Conservation (phyloP, 345 rosid genomes). For the Brassica rapa region DNA sequence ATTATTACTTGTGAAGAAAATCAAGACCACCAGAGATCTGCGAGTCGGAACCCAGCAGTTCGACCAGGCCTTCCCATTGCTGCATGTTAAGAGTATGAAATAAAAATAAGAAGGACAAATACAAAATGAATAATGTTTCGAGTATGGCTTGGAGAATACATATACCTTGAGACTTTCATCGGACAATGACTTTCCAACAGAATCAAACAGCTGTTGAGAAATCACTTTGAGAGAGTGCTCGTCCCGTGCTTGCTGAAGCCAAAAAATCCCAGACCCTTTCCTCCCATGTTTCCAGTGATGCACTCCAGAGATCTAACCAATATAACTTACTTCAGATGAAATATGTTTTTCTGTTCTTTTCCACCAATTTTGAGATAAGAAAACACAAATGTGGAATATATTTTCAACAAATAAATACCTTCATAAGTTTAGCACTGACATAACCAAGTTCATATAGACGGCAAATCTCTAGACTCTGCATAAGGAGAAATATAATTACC, state of each 20-base stretch:
- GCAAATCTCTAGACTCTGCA: constrained; percentile 89
- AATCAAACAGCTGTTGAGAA: constrained; percentile 83
- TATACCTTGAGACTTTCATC: constrained; percentile 88
- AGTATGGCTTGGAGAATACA: constrained; percentile 5
- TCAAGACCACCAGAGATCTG: constrained; percentile 84
- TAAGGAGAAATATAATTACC: constrained; percentile 21
- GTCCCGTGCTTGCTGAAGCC: constrained; percentile 93
- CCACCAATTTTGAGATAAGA: constrained; percentile 2
- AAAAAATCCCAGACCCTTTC: constrained; percentile 81
- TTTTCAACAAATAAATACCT: constrained; percentile 48
- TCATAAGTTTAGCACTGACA: constrained; percentile 75
- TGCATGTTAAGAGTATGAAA: constrained; percentile 39
- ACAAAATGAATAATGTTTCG: background rate
- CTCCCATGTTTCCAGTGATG: constrained; percentile 96
- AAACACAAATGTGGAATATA: background rate
- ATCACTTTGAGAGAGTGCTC: constrained; percentile 72
- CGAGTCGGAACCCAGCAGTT: constrained; percentile 80
- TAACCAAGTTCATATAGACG: constrained; percentile 73
- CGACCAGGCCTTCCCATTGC: constrained; percentile 98
- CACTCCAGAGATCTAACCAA: constrained; percentile 76
- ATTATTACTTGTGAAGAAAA: constrained; percentile 80
- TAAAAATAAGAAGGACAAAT: background rate
- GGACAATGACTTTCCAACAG: constrained; percentile 89
- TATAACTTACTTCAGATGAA: constrained; percentile 3
- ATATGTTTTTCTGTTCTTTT: background rate